Conservation (phyloP, 352 stramenopile genomes). For the Pythium oligandrum region DNA sequence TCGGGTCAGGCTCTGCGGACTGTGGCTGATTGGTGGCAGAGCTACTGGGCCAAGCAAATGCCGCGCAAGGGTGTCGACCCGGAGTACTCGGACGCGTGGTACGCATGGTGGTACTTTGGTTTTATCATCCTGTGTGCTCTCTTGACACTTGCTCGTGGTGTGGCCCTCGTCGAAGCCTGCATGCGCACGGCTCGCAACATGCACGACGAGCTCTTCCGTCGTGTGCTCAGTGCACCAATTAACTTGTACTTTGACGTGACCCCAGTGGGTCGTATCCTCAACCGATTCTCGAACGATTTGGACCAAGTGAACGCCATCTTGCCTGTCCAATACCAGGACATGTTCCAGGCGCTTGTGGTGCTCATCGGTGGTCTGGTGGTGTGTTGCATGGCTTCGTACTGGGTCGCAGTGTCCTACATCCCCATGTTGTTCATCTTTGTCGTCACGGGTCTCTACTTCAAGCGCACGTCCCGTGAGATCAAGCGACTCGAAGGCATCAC, state of each 20-base stretch:
- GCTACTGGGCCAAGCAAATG: conserved; percentile 25
- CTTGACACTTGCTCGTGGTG: conserved; percentile 16
- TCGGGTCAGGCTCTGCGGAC: conserved; percentile 16
- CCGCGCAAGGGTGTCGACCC: conserved; percentile 2
- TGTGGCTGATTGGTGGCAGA: too few relatives aligned
- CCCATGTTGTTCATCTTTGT: conserved; percentile 44
- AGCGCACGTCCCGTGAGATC: conserved; percentile 76
- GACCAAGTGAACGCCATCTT: conserved; percentile 44
- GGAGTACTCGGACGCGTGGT: conserved; percentile 19
- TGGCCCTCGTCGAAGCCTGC: conserved; percentile 34
- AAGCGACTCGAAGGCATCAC: conserved; percentile 93
- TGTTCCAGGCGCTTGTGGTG: conserved; percentile 28
- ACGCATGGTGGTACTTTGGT: conserved; percentile 35
- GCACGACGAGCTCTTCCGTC: conserved; percentile 39
- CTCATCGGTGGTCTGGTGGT: conserved; percentile 28
- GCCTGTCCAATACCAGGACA: conserved; percentile 35
- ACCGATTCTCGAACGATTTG: too few relatives aligned
- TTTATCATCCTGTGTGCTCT: conserved; percentile 25
- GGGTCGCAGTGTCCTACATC: conserved; percentile 44
- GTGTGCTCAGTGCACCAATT: conserved; percentile 41
- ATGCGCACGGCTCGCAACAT: conserved; percentile 29
- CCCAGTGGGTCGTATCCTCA: too few relatives aligned
- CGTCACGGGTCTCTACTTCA: conserved; percentile 77
- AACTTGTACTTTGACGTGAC: conserved; percentile 67
- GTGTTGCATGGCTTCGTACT: conserved; percentile 27